Evolutionary conservation across 73 alveolate genomes (phyloP).

Genomic region (Tetrahymena elliotti): DNA sequence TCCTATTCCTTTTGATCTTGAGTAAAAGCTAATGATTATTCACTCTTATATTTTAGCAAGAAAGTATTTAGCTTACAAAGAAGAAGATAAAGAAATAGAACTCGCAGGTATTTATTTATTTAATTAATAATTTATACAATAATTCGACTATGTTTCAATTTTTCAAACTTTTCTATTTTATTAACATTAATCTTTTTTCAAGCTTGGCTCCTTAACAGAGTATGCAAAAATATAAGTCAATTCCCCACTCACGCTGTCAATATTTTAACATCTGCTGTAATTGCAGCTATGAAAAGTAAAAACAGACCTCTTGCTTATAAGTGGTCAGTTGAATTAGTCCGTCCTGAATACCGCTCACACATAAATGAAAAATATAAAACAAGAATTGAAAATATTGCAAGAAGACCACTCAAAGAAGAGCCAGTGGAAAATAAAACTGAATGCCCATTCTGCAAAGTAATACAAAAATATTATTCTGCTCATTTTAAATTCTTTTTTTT

Average conservation of each 20-base stretch:
- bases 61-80: neutral
- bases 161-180: slow-evolving; percentile 1
- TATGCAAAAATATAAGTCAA: slow-evolving; percentile 89
- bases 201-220: slow-evolving; percentile 92
- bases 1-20: slow-evolving; percentile 83
- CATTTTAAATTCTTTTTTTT: neutral
- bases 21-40: slow-evolving; percentile 83
- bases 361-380: slow-evolving; percentile 86
- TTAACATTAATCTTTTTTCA: neutral
- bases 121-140: too few relatives aligned
- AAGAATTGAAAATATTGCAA: slow-evolving; percentile 84
- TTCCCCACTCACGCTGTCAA: slow-evolving; percentile 97
- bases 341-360: slow-evolving; percentile 90
- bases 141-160: too few relatives aligned
- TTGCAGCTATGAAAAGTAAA: slow-evolving; percentile 97
- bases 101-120: neutral
- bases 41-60: slow-evolving; percentile 93
- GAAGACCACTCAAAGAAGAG: slow-evolving; percentile 91
- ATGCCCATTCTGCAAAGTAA: slow-evolving; percentile 90
- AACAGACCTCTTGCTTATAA: slow-evolving; percentile 85
- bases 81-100: slow-evolving; percentile 27
- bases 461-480: neutral
- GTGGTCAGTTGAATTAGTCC: slow-evolving; percentile 95
- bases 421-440: slow-evolving; percentile 75
- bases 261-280: slow-evolving; percentile 96